Conservation (phyloP, 805 yeast species). For the Candida ovalis region DNA sequence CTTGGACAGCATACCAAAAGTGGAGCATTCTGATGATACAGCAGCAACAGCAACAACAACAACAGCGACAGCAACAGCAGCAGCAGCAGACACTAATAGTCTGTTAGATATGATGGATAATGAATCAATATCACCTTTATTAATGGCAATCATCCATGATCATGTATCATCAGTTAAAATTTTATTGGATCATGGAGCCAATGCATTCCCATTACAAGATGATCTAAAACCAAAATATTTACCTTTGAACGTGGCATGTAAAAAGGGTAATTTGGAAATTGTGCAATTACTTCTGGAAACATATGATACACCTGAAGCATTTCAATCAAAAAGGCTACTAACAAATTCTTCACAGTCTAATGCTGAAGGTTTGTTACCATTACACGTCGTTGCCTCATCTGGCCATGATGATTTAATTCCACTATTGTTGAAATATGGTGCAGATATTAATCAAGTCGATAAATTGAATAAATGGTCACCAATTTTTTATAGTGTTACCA, state of each 20-base stretch:
- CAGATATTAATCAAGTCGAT: slow-evolving; percentile 74
- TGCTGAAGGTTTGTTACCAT: slow-evolving; percentile 85
- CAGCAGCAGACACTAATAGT: background rate
- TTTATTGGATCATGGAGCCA: slow-evolving; percentile 47
- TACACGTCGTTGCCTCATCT: slow-evolving; percentile 83
- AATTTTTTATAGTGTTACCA: slow-evolving; percentile 81
- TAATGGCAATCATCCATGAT: slow-evolving; percentile 71
- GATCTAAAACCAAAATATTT: slow-evolving; percentile 60
- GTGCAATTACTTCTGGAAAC: slow-evolving; percentile 56
- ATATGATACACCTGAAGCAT: slow-evolving; percentile 25
- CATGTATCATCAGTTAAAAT: slow-evolving; percentile 52
- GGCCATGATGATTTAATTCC: slow-evolving; percentile 73
- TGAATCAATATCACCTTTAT: slow-evolving; percentile 76
- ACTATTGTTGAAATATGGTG: slow-evolving; percentile 65
- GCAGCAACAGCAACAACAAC: background rate
- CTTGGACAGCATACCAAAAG: slow-evolving; percentile 30
- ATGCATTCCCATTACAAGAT: slow-evolving; percentile 44
- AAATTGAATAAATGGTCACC: slow-evolving; percentile 93
- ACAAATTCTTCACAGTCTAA: slow-evolving; percentile 52
- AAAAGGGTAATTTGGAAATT: slow-evolving; percentile 70
- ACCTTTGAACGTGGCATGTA: slow-evolving; percentile 85
- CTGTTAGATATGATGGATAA: slow-evolving; percentile 54
- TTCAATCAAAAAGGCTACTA: slow-evolving; percentile 26
- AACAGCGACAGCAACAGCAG: background rate
- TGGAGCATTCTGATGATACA: too few relatives aligned